Conservation (phyloP, 2,329 filamentous ascomycete genomes). For the Fonsecaea pugnacius region DNA sequence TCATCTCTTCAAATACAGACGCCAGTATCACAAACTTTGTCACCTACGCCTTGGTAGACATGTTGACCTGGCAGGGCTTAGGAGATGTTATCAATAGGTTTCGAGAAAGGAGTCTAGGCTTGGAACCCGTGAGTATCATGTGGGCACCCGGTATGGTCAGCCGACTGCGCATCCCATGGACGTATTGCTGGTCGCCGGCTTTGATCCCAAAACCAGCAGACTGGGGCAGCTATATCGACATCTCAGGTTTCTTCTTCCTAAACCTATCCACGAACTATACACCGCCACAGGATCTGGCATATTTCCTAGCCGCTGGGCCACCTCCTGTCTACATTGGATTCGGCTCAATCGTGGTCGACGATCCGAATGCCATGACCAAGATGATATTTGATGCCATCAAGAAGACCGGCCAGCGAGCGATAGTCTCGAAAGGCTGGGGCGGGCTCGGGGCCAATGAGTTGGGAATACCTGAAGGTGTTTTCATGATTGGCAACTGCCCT, state of each 20-base stretch:
- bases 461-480: constrained; percentile 73
- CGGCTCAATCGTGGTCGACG: constrained; percentile 79
- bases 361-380: constrained; percentile 71
- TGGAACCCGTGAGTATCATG: constrained; percentile 77
- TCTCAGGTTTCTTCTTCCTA: constrained; percentile 78
- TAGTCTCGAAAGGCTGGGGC: constrained; percentile 88
- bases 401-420: constrained; percentile 70
- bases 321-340: constrained; percentile 83
- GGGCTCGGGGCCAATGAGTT: constrained; percentile 75
- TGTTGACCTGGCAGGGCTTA: constrained; percentile 91
- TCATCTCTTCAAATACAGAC: constrained; percentile 76
- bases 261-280: constrained; percentile 68
- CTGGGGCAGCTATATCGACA: constrained; percentile 72
- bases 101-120: constrained; percentile 71
- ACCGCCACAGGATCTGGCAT: constrained; percentile 66
- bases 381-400: constrained; percentile 73
- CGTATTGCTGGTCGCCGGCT: constrained; percentile 88
- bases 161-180: constrained; percentile 77
- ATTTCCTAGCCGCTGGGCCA: constrained; percentile 69
- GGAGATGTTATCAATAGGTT: constrained; percentile 92
- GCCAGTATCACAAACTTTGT: constrained; percentile 78
- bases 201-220: constrained; percentile 79
- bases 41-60: constrained; percentile 81
- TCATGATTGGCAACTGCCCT: constrained; percentile 82
- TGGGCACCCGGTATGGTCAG: constrained; percentile 81